Evolutionary conservation across 306 rosid species (phyloP), one percentile per base, ranked within the genome.

Genomic region (Medicago ruthenica): DNA sequence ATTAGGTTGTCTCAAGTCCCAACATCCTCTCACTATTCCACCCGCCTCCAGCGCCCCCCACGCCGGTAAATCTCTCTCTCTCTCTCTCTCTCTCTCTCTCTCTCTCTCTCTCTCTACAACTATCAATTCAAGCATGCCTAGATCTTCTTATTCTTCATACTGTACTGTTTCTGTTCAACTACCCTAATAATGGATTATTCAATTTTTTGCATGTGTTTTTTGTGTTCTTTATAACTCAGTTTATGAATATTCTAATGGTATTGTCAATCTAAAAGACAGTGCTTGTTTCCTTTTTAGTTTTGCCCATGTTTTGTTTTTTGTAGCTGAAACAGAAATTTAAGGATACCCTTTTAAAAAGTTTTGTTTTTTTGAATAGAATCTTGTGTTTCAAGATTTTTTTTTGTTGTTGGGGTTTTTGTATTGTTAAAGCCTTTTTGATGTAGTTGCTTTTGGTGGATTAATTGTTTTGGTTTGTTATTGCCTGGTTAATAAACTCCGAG

Each of bases 31-130:
- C 65, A 37, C 76, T 37, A 4, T 71, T 71, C 44, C 79, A 74
- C 34, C 83, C 67, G 64, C 80, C 80, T 47, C 75, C 60, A 53
- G 5, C 74, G 50, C 67, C 41, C 67, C 39, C 45, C 34, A 61
- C 71, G 42, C 66, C 77, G 77, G 82, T 78, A 7, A 51, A 12
- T 61, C 81, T 54, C 67, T 63, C 74, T 70, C 34, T 39, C 73
- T 58, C 53, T 17, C 44, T 36, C 62, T 45, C 63, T 70, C 71
- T 17, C 34, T 36, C 39, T 57, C 41, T 79, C 53, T 65, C n/a
- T n/a, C n/a, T n/a, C n/a, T n/a, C n/a, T n/a, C n/a, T n/a, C 67
- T 15, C 58, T 40, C n/a, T 64, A 9, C 16, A 14, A 47, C 1
- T 53, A 78, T 44, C 68, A 79, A 71, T 79, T 74, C 21, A 75